Evolutionary conservation across 2,329 filamentous ascomycete species (phyloP).

Genomic region (Exophiala spinifera): DNA sequence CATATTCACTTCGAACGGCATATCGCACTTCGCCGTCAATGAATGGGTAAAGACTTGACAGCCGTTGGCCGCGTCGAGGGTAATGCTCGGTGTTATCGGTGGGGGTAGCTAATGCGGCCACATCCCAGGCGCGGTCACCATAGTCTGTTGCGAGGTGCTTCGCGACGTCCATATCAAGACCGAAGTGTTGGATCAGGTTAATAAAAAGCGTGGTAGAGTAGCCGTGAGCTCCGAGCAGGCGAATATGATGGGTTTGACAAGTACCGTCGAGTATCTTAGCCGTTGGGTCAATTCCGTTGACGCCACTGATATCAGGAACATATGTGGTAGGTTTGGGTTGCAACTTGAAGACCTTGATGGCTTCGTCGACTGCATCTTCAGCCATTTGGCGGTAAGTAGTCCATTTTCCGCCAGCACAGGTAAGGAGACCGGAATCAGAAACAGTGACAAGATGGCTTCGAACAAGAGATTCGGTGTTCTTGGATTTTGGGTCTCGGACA

Average conservation of each 20-base stretch:
- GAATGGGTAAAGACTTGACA: slow-evolving; percentile 82
- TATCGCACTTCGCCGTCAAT: slow-evolving; percentile 90
- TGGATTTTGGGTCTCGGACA: slow-evolving; percentile 79
- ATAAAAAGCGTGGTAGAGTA: slow-evolving; percentile 91
- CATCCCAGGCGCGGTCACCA: slow-evolving; percentile 88
- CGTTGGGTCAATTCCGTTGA: slow-evolving; percentile 28
- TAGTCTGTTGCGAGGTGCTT: slow-evolving; percentile 84
- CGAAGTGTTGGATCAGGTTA: slow-evolving; percentile 90
- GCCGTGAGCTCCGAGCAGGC: slow-evolving; percentile 78
- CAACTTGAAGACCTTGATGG: slow-evolving; percentile 27
- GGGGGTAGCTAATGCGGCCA: slow-evolving; percentile 74
- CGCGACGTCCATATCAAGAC: slow-evolving; percentile 85
- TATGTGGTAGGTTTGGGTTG: slow-evolving; percentile 22
- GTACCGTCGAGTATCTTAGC: slow-evolving; percentile 53
- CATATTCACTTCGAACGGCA: slow-evolving; percentile 83
- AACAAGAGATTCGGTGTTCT: slow-evolving; percentile 81
- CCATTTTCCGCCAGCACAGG: slow-evolving; percentile 87
- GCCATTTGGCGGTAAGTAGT: slow-evolving; percentile 93
- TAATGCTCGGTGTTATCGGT: slow-evolving; percentile 68
- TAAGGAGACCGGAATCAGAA: slow-evolving; percentile 75
- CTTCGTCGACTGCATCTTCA: slow-evolving; percentile 78
- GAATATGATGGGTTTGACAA: slow-evolving; percentile 80
- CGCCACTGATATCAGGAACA: slow-evolving; percentile 26
- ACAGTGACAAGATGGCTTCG: slow-evolving; percentile 80
- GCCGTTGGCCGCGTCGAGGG: slow-evolving; percentile 76